Evolutionary conservation across 805 yeast species (phyloP).

Genomic region (Saccharomyces jurei): DNA sequence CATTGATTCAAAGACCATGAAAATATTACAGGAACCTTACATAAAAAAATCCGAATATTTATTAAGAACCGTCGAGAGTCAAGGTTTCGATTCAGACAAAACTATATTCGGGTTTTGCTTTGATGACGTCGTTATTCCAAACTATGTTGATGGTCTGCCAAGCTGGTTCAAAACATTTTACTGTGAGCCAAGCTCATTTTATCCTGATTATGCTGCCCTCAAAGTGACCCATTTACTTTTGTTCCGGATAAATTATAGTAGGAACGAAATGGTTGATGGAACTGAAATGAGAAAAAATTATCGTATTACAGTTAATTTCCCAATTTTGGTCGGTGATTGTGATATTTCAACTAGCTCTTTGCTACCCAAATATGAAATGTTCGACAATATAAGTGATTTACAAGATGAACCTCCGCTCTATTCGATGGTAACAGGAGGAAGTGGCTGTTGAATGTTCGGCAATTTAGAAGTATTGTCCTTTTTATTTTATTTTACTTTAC

Average conservation of each 20-base stretch:
- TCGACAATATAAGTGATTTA: constrained; percentile 4
- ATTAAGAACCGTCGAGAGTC: not conserved
- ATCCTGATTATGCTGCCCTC: not conserved
- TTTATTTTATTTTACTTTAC: not conserved
- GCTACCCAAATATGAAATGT: constrained; percentile 2
- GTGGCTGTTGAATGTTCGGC: not conserved
- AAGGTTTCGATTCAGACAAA: not conserved
- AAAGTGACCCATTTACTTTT: not conserved
- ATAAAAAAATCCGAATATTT: constrained; percentile 4
- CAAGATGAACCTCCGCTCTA: not conserved
- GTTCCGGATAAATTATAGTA: not conserved
- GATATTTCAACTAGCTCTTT: not conserved
- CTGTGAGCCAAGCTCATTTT: not conserved
- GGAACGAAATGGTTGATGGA: not conserved
- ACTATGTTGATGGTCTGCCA: not conserved
- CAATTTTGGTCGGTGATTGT: not conserved
- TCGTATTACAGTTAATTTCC: not conserved
- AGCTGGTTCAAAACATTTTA: not conserved
- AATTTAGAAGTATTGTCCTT: not conserved
- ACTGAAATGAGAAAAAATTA: not conserved
- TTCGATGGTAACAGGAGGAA: not conserved
- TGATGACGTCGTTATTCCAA: not conserved
- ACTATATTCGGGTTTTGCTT: not conserved
- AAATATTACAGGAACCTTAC: constrained; percentile 7
- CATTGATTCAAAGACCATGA: constrained; percentile 5